These are phyloP conservation scores for Fusarium cicatricum DNA, from an alignment of 2,329 filamentous ascomycete genomes.

Conservation along the genomic window DNA sequence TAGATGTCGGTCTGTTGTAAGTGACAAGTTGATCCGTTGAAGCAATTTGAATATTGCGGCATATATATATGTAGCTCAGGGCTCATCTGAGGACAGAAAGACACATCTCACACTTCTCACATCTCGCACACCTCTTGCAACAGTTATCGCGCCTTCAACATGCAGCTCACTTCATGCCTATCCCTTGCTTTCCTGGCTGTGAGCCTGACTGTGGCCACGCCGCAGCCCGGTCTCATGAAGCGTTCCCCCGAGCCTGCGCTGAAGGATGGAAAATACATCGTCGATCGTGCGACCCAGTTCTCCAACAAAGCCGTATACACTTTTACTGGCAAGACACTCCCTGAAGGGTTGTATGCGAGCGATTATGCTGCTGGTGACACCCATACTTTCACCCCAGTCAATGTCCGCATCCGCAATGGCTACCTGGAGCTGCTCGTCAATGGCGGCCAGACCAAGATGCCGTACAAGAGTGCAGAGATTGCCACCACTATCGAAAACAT, in stretches of 20 bases:
- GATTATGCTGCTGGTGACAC: constrained; percentile 26
- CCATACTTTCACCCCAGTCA: constrained; percentile 18
- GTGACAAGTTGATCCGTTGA: constrained; percentile 7
- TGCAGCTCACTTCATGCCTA: constrained; percentile 32
- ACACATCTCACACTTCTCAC: background rate
- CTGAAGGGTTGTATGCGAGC: constrained; percentile 36
- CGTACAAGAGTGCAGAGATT: constrained; percentile 39
- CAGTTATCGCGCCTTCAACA: background rate
- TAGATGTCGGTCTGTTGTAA: constrained; percentile 1
- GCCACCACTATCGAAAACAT: constrained; percentile 40
- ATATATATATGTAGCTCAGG: constrained; percentile 8
- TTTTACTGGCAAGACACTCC: constrained; percentile 35
- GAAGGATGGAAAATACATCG: constrained; percentile 36
- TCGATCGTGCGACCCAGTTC: constrained; percentile 29
- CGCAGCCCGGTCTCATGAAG: constrained; percentile 6
- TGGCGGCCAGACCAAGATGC: constrained; percentile 38
- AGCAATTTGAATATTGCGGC: background rate
- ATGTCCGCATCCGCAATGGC: constrained; percentile 36
- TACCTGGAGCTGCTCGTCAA: constrained; percentile 43
- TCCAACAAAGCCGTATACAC: constrained; percentile 36
- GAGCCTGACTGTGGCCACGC: constrained; percentile 21
- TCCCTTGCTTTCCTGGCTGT: constrained; percentile 20
- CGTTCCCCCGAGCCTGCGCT: constrained; percentile 29
- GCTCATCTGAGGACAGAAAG: background rate
- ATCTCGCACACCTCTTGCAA: no score